Base-by-base conservation (phyloP, 371 early-diverging fungal genomes). In the Funneliformis caledonium region DNA sequence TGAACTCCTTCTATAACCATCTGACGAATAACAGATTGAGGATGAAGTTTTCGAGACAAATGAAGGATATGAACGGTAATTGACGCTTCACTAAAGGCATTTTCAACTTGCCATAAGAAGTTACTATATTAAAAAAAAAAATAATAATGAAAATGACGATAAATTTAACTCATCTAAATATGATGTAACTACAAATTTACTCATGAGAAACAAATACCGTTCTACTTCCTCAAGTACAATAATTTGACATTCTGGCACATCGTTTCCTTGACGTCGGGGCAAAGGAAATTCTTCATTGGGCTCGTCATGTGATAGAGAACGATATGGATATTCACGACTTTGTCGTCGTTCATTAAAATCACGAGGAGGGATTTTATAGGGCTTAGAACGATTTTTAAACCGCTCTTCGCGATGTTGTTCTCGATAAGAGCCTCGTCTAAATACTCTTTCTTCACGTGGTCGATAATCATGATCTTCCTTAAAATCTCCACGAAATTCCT, bases 1-100 rank as follows among this genome's bases (percentile, higher is more conserved):
- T 83, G 83, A 11, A 89, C 89, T 48, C 90, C 89, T 83, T 91
- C 89, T 6, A 85, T 85, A 80, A 88, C 88, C 84, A 89, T 79
- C 60, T 79, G 80, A 48, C 80, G 80, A 65, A 79, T 52, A 59
- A 79, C 80, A 59, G 80, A 50, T 9, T 68, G 64, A 59, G 70
- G 48, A 43, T 68, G 80, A 31, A 79, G 59, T 61, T 79, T 79
- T 45, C 80, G 37, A 52, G 80, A 79, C 31, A 79, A 42, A 70
- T 79, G 80, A 65, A 79, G 50, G 10, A 37, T 79, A 47, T 79
- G 80, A 1, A 79, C 80, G 22, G 80, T 42, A 56, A 69, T 79
- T 16, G 48, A 33, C 43, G 80, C 80, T 11, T 79, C 80, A 19
- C 70, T 22, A 45, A 79, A 79, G 43, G 80, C 70, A 69, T 43